Evolutionary conservation across 2,329 filamentous ascomycete species (phyloP), one percentile per base, ranked within the genome.

Genomic region (Didymella pinodella): DNA sequence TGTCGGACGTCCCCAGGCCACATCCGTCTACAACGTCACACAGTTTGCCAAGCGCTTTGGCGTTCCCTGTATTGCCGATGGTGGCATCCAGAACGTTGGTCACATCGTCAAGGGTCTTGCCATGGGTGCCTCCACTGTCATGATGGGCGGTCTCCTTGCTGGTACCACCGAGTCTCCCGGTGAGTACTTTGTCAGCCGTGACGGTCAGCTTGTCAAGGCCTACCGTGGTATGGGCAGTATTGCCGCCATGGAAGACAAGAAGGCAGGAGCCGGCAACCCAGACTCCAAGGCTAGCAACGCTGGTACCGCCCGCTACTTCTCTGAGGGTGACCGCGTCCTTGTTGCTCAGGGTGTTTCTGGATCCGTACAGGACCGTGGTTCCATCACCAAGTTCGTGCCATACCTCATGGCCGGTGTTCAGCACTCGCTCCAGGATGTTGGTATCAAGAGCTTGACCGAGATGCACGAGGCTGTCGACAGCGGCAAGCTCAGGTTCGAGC

Each of bases 171-270:
- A 99, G 82, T 98, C 94, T 36, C 95, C 95, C 34, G 96, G 95
- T 65, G 93, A 94, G 66, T 98, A 96, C 68, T 98, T 96, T 75
- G 92, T 99, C 69, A 96, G 92, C 74, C 90, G 91, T 61, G 94
- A 98, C 81, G 95, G 95, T 66, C 96, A 98, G 85, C 89, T 99
- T 54, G 94, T 99, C 80, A 99, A 99, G 86, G 93, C 95, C 40
- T 99, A 99, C 85, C 91, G 95, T 80, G 95, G 95, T 61, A 99
- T 99, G 95, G 95, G 95, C 68, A 93, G 90, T 80, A 99, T 99
- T 76, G 95, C 97, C 73, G 95, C 95, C 68, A 99, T 99, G 95
- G 93, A 98, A 82, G 94, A 98, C 82, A 97, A 95, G 87, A 97
- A 97, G 85, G 93, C 93, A 11, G 92, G 91, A 54, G 84, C 80